Evolutionary conservation across 768 basidiomycete species (phyloP), one percentile per base, ranked within the genome.

Genomic region (Vararia minispora): DNA sequence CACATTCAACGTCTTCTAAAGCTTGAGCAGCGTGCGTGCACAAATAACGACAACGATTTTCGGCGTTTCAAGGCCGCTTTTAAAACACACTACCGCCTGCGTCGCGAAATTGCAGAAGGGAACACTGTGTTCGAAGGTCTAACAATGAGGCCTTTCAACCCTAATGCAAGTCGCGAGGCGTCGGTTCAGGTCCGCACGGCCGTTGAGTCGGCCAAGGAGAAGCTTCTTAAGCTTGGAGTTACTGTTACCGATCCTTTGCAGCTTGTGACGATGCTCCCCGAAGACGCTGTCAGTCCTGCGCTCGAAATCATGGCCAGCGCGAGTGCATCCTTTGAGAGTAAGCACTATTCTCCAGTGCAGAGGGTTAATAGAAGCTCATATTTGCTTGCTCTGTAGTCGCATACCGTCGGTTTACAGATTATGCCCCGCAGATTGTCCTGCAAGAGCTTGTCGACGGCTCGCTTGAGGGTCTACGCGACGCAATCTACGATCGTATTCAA

Each of bases 271-370:
- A 35, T 47, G 5, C 28, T 47, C 3, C 25, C 25, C 4, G 16
- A 35, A 1, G 28, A 41, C 10, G 3, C 21, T 3, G n/a, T 18
- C 1, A 40, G 33, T 10, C 3, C 43, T 11, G 46, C 39, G 12
- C 39, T 47, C 2, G 35, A 32, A 9, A 40, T 46, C 28, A 47
- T 47, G 36, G 46, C 46, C 17, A 28, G 14, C 13, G 43, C 36
- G 20, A 28, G 36, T 18, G 46, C 46, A 17, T 39, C 35, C n/a
- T 47, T 47, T 18, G 44, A 47, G 39, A 43, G 46, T 47, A 13
- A 18, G 36, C 26, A 32, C 27, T 23, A 5, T 35, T 17, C 20
- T 22, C 7, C 4, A 40, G 34, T 12, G 4, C 35, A 3, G n/a
- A n/a, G 11, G n/a, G 21, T 5, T 14, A 10, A 6, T 7, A 4